These are phyloP conservation scores for Hymenoscyphus fraxineus DNA, from an alignment of 2,329 filamentous ascomycete genomes.

Conservation along the genomic window DNA sequence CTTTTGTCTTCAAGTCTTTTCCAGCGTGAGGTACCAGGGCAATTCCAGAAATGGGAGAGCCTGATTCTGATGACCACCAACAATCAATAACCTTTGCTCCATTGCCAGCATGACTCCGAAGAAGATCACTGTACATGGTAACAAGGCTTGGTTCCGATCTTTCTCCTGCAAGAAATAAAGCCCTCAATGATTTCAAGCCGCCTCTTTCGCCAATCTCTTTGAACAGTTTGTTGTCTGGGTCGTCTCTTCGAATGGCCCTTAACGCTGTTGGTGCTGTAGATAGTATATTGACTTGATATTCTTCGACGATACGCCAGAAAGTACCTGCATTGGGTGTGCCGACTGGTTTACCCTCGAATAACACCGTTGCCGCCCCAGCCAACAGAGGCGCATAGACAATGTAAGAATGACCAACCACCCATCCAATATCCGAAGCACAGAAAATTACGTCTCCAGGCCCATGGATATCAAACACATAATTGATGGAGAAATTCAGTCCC, in stretches of 20 bases:
- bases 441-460: conserved; percentile 78
- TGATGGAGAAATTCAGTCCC: conserved; percentile 75
- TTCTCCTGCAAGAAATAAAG: conserved; percentile 83
- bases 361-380: conserved; percentile 76
- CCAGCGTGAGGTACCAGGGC: conserved; percentile 61
- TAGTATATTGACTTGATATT: conserved; percentile 78
- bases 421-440: conserved; percentile 77
- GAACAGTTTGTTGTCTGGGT: conserved; percentile 69
- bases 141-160: conserved; percentile 84
- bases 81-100: conserved; percentile 65
- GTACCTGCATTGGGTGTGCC: conserved; percentile 83
- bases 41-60: conserved; percentile 64
- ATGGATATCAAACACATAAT: conserved; percentile 76
- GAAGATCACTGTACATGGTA: conserved; percentile 71
- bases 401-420: conserved; percentile 84
- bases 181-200: conserved; percentile 68
- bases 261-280: conserved; percentile 88
- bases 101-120: conserved; percentile 61
- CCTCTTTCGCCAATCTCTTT: conserved; percentile 59
- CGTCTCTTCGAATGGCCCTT: conserved; percentile 80
- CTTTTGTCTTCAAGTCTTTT: conserved; percentile 44
- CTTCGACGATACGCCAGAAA: conserved; percentile 83
- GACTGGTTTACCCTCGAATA: conserved; percentile 93
- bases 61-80: conserved; percentile 72
- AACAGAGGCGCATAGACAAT: conserved; percentile 87